phyloP scores from a whole-genome alignment of 2,329 filamentous ascomycete genomes.

The Penicillium thymicola region DNA sequence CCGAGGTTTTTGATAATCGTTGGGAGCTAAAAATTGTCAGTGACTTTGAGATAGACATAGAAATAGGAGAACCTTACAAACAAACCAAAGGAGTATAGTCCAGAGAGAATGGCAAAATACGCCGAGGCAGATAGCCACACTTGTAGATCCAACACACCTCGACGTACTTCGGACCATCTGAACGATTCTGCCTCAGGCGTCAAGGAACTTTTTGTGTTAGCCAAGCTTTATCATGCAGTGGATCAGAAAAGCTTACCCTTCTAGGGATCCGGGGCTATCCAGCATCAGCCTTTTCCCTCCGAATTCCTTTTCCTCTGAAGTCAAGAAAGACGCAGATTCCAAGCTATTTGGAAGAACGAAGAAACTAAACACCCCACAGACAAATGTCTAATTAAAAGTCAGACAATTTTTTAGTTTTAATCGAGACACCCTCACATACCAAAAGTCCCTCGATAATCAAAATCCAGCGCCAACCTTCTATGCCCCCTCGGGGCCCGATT shows the following conservation, averaged over 20 bases:
- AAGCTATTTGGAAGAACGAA: constrained; percentile 57
- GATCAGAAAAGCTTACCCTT: constrained; percentile 23
- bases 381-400: constrained; percentile 47
- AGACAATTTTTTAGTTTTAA: not conserved
- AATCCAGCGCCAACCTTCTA: constrained; percentile 61
- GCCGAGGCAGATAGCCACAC: constrained; percentile 62
- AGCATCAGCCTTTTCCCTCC: constrained; percentile 47
- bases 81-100: constrained; percentile 62
- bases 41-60: not conserved
- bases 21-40: constrained; percentile 48
- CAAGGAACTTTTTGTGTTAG: constrained; percentile 18
- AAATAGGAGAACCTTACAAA: constrained; percentile 47
- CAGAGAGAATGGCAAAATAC: constrained; percentile 58
- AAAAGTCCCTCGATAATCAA: constrained; percentile 57
- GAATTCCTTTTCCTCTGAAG: constrained; percentile 50
- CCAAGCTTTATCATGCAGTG: not conserved
- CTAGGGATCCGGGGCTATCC: constrained; percentile 30
- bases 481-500: constrained; percentile 54
- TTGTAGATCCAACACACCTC: constrained; percentile 59
- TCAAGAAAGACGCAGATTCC: constrained; percentile 54
- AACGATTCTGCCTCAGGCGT: constrained; percentile 47
- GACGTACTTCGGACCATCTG: constrained; percentile 59
- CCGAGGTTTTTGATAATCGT: constrained; percentile 61
- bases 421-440: constrained; percentile 16
- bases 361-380: constrained; percentile 52